These are phyloP conservation scores for Saprolegnia parasitica DNA, from an alignment of 352 stramenopile genomes.

Conservation along the genomic window DNA sequence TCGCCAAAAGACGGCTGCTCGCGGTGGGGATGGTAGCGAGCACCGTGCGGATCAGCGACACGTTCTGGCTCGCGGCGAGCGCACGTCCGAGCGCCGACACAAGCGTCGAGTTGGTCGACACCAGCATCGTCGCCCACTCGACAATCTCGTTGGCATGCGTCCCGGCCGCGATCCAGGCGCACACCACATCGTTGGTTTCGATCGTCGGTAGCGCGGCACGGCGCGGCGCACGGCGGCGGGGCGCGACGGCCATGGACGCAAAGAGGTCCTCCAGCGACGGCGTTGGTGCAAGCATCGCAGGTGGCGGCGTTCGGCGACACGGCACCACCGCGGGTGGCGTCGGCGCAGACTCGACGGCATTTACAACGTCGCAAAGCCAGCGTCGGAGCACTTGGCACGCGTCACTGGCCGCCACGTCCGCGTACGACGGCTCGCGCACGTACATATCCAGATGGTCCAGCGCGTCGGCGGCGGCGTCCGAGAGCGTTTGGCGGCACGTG, in stretches of 20 bases:
- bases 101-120: not conserved
- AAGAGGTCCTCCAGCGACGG: not conserved
- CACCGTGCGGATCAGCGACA: not conserved
- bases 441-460: conserved; percentile 25
- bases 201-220: not conserved
- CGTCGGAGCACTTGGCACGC: not conserved
- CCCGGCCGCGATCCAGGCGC: not conserved
- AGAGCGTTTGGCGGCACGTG: conserved; percentile 30
- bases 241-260: not conserved
- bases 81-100: not conserved
- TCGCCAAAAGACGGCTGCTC: not conserved
- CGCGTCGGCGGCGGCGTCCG: conserved; percentile 36
- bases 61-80: not conserved
- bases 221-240: not conserved
- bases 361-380: not conserved
- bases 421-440: conserved; percentile 11
- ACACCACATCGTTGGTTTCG: not conserved
- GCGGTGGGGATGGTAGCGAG: not conserved
- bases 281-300: not conserved
- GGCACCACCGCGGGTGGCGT: not conserved
- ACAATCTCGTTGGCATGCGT: not conserved
- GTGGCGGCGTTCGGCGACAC: not conserved
- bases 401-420: not conserved
- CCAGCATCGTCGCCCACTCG: not conserved
- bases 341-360: not conserved